Evolutionary conservation across 2,329 filamentous ascomycete species (phyloP), one percentile per base, ranked within the genome.

Genomic region (Trichoderma atroviride): DNA sequence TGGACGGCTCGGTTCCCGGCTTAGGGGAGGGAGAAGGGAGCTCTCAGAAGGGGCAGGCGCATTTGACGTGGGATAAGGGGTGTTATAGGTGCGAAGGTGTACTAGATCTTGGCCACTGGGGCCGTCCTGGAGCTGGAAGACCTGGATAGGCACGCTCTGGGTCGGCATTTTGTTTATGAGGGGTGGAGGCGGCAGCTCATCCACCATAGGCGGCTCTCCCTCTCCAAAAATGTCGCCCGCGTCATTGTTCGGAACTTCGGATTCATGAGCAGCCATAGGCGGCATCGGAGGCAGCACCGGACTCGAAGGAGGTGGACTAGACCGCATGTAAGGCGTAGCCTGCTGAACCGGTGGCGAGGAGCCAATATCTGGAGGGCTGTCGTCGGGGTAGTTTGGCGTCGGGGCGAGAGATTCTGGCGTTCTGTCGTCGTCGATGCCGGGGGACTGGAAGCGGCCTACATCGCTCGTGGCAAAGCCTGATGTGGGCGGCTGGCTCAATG

Each of bases 341-440:
- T 88, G 86, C 71, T 94, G 89, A 1, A 96, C 85, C 0, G 96
- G 96, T 16, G 95, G 95, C 4, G 95, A 98, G 0, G 96, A 98
- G 1, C 92, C 92, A 74, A 98, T 93, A 66, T 93, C 92, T 60
- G 89, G 89, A 4, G 93, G 91, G 64, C 93, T 96, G 68, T 91
- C 84, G 64, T 84, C 87, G 65, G 88, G 86, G 50, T 82, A 84
- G 40, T 83, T 81, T 5, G 86, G 86, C 1, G 86, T 87, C 16
- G 82, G 83, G 0, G 79, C 85, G 43, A 82, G 73, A 14, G 86
- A 88, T 27, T 88, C 86, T 9, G 87, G 87, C 4, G 87, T 88
- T 7, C 83, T 83, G n/a, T 76, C 79, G 62, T 84, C 85, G 60
- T 87, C 85, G 70, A 83, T 83, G 61, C 78, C 80, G 5, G 81